Percentiles rank a stretch among this genome's conserved stretches.
Evolutionary conservation across 768 basidiomycete genomes (phyloP).

Genomic region (Agaricus sinodeliciosus): DNA sequence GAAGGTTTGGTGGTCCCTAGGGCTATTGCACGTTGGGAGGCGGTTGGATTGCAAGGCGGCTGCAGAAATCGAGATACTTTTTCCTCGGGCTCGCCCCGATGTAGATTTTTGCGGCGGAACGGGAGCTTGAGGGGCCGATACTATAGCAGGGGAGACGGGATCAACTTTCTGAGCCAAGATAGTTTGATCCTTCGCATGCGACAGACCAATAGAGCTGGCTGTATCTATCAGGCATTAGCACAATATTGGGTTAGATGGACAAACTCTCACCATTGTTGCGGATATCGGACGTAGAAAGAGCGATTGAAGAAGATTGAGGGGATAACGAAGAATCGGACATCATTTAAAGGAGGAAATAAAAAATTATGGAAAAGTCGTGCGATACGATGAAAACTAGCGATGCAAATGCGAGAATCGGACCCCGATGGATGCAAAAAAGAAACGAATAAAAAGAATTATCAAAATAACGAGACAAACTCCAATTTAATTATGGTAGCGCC

Average conservation of each 20-base stretch:
- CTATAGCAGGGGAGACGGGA: neutral
- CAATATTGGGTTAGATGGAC: neutral
- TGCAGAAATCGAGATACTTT: neutral
- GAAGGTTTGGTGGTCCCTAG: neutral
- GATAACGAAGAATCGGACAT: neutral
- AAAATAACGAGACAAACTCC: neutral
- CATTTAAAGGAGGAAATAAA: neutral
- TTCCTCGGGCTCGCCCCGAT: neutral
- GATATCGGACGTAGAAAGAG: neutral
- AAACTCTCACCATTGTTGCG: neutral
- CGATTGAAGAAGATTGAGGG: neutral
- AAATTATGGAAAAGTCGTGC: neutral
- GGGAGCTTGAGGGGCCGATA: neutral
- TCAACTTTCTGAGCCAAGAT: neutral
- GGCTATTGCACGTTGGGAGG: neutral
- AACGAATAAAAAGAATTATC: neutral
- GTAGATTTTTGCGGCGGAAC: neutral
- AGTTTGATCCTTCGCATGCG: neutral
- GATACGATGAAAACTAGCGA: neutral
- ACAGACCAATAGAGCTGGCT: neutral
- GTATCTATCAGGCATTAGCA: neutral
- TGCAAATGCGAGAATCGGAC: neutral
- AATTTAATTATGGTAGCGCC: conserved; percentile 7
- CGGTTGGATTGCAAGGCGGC: neutral
- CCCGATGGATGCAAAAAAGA: neutral